A percentile compares a stretch with the other conserved stretches of the same genome.
These are phyloP conservation scores for Populus hybrid DNA, from an alignment of 441 rosid species.

Conservation along the genomic window DNA sequence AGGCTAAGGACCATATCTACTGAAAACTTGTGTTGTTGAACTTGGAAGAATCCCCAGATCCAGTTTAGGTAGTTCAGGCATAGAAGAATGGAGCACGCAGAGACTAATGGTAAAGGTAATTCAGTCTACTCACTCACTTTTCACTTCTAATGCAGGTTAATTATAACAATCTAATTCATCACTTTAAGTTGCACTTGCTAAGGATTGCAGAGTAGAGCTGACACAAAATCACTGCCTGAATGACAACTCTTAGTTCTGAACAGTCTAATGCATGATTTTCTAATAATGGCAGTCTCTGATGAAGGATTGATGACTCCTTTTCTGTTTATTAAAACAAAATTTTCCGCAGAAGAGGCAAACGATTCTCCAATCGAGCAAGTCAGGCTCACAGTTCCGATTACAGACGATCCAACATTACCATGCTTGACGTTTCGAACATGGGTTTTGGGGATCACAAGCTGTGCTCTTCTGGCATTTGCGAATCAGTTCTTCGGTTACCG, in stretches of 20 bases:
- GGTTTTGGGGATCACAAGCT: conserved; percentile 62
- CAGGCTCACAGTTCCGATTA: conserved; percentile 31
- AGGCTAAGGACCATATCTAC: neutral
- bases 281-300: neutral
- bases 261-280: neutral
- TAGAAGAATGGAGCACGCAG: conserved; percentile 14
- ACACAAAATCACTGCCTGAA: conserved; percentile 34
- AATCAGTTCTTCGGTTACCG: conserved; percentile 48
- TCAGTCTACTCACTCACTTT: neutral
- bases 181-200: neutral
- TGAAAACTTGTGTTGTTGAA: neutral
- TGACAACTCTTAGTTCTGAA: conserved; percentile 41
- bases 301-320: neutral
- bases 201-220: conserved; percentile 27
- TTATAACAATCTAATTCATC: neutral
- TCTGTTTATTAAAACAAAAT: neutral
- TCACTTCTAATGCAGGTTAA: neutral
- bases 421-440: conserved; percentile 61
- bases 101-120: neutral
- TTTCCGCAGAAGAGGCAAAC: conserved; percentile 39
- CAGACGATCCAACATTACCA: conserved; percentile 44
- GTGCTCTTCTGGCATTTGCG: conserved; percentile 36
- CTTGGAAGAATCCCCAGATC: neutral
- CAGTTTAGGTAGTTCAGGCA: neutral
- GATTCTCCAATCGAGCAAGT: conserved; percentile 84